These are phyloP conservation scores for Leonotis leonurus DNA, from an alignment of 257 asterid species.

Conservation along the genomic window DNA sequence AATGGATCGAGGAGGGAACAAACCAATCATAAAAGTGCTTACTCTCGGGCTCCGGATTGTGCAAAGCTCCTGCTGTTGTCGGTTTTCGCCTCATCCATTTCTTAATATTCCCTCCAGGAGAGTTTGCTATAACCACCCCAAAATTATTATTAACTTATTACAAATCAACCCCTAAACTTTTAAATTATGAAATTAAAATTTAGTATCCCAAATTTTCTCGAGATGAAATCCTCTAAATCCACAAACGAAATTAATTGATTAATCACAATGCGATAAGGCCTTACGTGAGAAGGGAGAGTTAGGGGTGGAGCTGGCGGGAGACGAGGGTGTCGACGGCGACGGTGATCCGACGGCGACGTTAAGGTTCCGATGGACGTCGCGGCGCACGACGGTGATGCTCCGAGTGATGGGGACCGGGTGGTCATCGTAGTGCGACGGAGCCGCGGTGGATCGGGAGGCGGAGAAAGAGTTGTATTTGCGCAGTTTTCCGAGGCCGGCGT, in stretches of 20 bases:
- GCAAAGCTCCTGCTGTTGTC: conserved; percentile 14
- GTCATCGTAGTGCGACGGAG: conserved; percentile 15
- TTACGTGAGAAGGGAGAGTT: conserved; percentile 63
- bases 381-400: conserved; percentile 51
- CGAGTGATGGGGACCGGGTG: conserved; percentile 33
- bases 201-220: no score
- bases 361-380: conserved; percentile 19
- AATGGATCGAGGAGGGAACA: not conserved
- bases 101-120: conserved; percentile 53
- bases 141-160: not conserved
- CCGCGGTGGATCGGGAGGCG: conserved; percentile 15
- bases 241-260: no score
- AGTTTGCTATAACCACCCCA: conserved; percentile 26
- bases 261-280: not conserved
- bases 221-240: not conserved
- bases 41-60: conserved; percentile 29
- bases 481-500: conserved; percentile 61
- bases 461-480: conserved; percentile 59
- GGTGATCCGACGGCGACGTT: conserved; percentile 35
- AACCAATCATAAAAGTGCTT: conserved; percentile 60
- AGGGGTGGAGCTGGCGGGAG: conserved; percentile 55
- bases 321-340: conserved; percentile 42
- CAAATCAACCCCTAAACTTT: not conserved
- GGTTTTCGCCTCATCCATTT: conserved; percentile 46
- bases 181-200: no score